phyloP scores from a whole-genome alignment of 73 alveolate species.

The Chromera velia region DNA sequence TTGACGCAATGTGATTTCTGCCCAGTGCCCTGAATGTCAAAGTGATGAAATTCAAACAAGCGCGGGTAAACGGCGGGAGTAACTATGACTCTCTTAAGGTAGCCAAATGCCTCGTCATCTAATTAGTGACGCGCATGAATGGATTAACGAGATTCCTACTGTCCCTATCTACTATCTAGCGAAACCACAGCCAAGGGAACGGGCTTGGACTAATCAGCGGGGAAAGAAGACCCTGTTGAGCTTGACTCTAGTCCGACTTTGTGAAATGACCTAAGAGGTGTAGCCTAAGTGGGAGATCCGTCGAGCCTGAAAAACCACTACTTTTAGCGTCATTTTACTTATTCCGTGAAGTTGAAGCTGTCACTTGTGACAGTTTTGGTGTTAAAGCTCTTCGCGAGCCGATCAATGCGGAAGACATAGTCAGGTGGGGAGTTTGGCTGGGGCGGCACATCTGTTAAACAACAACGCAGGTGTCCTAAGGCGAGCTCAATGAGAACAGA shows the following conservation, averaged over 20 bases:
- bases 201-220: slow-evolving; percentile 99
- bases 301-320: no score
- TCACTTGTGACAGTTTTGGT: slow-evolving; percentile 53
- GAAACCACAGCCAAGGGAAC: slow-evolving; percentile 98
- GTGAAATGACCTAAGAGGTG: slow-evolving; percentile 92
- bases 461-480: slow-evolving; percentile 97
- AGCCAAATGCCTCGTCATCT: slow-evolving; percentile 98
- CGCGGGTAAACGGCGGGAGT: slow-evolving; percentile 99
- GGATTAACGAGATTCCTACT: slow-evolving; percentile 98
- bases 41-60: slow-evolving; percentile 91
- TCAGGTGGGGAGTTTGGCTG: no score
- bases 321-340: slow-evolving; percentile 82
- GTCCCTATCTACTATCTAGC: slow-evolving; percentile 98
- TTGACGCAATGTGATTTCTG: slow-evolving; percentile 97
- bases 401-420: no score
- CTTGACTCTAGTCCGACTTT: slow-evolving; percentile 98
- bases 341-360: slow-evolving; percentile 79
- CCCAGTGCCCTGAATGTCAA: slow-evolving; percentile 99
- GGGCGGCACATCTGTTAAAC: slow-evolving; percentile 97
- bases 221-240: slow-evolving; percentile 99
- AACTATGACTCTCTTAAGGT: slow-evolving; percentile 97
- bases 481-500: slow-evolving; percentile 96
- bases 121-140: slow-evolving; percentile 98
- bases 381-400: no score
- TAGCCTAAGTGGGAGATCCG: no score